phyloP scores from a whole-genome alignment of 78 protist genomes.

The Chrysochromulina tobinii region DNA sequence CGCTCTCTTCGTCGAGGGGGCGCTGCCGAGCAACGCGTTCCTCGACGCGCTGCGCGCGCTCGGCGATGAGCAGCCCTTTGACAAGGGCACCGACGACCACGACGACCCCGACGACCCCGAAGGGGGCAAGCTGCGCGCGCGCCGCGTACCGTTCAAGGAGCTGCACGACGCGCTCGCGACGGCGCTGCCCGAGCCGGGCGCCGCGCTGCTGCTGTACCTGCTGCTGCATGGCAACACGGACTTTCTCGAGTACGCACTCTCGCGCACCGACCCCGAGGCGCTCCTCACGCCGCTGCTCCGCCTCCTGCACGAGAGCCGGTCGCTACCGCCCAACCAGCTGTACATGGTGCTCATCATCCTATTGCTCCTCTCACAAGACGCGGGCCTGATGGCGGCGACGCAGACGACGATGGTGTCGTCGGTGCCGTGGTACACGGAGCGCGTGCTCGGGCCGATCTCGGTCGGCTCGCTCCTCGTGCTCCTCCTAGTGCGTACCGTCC shows the following conservation, averaged over 20 bases:
- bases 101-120: background rate
- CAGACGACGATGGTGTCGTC: background rate
- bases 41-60: background rate
- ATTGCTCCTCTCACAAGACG: constrained; percentile 14
- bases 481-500: background rate
- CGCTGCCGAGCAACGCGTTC: background rate
- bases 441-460: background rate
- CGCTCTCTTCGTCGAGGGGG: no score
- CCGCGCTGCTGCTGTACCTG: constrained; percentile 54
- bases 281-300: constrained; percentile 10
- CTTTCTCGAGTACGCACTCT: constrained; percentile 61
- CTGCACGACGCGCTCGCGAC: background rate
- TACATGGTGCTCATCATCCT: constrained; percentile 20
- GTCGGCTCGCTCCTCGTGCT: background rate
- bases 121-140: background rate
- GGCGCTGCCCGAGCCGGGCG: background rate
- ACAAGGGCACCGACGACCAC: background rate
- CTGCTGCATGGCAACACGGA: constrained; percentile 61
- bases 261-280: constrained; percentile 47
- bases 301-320: background rate
- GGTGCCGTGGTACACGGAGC: constrained; percentile 32
- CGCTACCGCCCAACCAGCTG: background rate
- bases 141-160: background rate
- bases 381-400: background rate
- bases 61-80: background rate